Evolutionary conservation across 148 eudicot genomes (phyloP).

Genomic region (Nepenthes gracilis): DNA sequence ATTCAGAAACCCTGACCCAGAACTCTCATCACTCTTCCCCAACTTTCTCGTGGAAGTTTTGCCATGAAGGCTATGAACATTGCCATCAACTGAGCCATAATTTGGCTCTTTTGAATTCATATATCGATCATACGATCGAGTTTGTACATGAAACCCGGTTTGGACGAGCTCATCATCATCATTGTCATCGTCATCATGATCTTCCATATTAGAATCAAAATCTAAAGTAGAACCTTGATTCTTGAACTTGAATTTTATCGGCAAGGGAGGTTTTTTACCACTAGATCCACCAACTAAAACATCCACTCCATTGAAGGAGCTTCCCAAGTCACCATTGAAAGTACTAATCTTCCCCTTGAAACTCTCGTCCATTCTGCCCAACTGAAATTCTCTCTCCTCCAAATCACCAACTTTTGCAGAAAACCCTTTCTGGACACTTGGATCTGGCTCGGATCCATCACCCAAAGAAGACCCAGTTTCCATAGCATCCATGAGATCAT

Average conservation of each 20-base stretch:
- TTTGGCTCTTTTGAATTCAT: no score
- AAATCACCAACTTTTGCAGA: no score
- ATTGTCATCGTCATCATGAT: conserved; percentile 1
- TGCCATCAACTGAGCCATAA: neutral
- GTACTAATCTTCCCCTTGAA: conserved; percentile 9
- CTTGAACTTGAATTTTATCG: conserved; percentile 14
- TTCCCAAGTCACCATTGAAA: neutral
- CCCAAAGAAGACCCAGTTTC: no score
- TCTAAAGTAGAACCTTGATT: conserved; percentile 5
- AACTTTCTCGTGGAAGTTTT: conserved; percentile 5
- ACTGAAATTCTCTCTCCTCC: conserved; percentile 2
- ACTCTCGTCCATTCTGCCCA: conserved; percentile 19
- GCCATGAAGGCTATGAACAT: neutral
- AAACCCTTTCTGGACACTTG: no score
- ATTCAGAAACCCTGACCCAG: neutral
- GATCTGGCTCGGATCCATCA: no score
- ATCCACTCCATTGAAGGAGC: neutral
- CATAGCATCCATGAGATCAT: no score
- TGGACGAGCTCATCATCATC: neutral
- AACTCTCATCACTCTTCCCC: neutral
- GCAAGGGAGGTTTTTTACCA: conserved; percentile 4
- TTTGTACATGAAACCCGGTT: no score
- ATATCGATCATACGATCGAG: no score
- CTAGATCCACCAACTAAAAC: neutral
- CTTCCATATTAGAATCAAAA: conserved; percentile 1